Conservation (phyloP, 78 protist species). For the Dictyostelium brefeldianum region DNA sequence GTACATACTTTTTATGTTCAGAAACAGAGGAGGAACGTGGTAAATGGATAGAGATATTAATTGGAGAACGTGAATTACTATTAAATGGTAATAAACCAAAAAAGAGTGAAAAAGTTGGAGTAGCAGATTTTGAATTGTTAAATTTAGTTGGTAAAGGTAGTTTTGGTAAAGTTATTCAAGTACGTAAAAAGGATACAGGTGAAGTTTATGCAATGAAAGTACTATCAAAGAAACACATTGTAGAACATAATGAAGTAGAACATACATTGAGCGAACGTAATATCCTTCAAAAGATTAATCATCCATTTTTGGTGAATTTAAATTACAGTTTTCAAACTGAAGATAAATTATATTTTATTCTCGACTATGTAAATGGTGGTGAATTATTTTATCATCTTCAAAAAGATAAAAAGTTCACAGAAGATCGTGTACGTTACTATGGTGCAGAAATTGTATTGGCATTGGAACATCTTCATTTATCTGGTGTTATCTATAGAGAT, state of each 20-base stretch:
- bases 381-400: constrained; percentile 94
- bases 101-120: constrained; percentile 78
- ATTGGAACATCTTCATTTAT: constrained; percentile 92
- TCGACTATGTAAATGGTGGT: constrained; percentile 94
- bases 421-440: constrained; percentile 89
- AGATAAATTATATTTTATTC: constrained; percentile 94
- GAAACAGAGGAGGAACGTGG: constrained; percentile 78
- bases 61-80: constrained; percentile 36
- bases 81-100: constrained; percentile 25
- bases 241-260: constrained; percentile 92
- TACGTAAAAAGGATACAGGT: constrained; percentile 85
- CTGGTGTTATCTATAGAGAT: constrained; percentile 92
- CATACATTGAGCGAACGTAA: constrained; percentile 93
- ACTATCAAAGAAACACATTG: constrained; percentile 85
- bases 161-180: constrained; percentile 96
- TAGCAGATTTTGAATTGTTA: constrained; percentile 92
- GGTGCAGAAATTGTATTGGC: constrained; percentile 95
- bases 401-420: constrained; percentile 88
- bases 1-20: constrained; percentile 74
- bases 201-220: constrained; percentile 92
- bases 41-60: constrained; percentile 80
- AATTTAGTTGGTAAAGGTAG: constrained; percentile 93
- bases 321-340: constrained; percentile 96
- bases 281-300: constrained; percentile 85
- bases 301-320: constrained; percentile 94